phyloP scores from a whole-genome alignment of 805 yeast genomes.

The Saccharomyces jurei region DNA sequence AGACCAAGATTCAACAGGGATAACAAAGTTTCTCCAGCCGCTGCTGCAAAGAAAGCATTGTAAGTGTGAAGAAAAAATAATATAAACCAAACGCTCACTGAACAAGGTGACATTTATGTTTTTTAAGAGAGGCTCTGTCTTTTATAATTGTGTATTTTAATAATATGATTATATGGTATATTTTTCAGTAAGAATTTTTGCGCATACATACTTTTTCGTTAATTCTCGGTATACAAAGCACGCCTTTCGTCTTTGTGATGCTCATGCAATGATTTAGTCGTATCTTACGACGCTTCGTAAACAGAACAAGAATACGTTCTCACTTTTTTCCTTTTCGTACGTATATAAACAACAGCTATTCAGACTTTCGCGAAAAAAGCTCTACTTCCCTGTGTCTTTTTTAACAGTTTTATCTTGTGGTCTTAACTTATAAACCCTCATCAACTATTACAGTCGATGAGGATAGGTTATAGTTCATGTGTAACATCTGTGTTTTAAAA shows the following conservation, averaged over 20 bases:
- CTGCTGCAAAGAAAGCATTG: constrained; percentile 91
- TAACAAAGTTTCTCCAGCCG: constrained; percentile 92
- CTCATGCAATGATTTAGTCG: not conserved
- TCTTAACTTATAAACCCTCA: no score
- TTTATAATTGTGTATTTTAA: not conserved
- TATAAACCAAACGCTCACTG: not conserved
- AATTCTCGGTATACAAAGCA: not conserved
- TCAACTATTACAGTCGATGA: constrained; percentile 57
- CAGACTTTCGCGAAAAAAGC: no score
- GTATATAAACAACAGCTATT: not conserved
- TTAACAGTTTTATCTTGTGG: no score
- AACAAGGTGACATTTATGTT: not conserved
- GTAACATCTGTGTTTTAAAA: constrained; percentile 11
- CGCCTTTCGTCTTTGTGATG: not conserved
- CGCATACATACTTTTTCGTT: constrained; percentile 3
- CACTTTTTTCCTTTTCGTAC: not conserved
- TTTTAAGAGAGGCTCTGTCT: not conserved
- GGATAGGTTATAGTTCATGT: constrained; percentile 32
- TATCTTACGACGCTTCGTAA: not conserved
- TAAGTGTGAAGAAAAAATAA: constrained; percentile 25
- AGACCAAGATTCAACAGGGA: constrained; percentile 97
- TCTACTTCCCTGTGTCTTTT: no score
- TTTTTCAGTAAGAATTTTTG: not conserved
- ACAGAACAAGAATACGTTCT: not conserved
- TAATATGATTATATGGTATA: not conserved